Evolutionary conservation across 2,329 filamentous ascomycete species (phyloP).

Genomic region (Purpureocillium lavendulum): DNA sequence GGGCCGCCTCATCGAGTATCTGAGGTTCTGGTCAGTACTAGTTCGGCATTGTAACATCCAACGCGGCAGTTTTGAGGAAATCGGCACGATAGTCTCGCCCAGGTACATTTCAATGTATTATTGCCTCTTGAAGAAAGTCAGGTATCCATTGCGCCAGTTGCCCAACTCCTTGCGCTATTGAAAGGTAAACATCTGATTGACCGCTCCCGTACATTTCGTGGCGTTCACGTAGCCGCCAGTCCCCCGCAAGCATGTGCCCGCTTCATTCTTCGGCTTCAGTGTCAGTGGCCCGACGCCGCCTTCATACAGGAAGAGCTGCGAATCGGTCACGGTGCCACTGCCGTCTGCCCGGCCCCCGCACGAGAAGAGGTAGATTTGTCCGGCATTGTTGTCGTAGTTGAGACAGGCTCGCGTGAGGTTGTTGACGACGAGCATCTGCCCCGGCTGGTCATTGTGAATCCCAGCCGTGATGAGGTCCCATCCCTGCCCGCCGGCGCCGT

Average conservation of each 20-base stretch:
- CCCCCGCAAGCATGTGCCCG: slow-evolving; percentile 31
- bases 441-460: slow-evolving; percentile 38
- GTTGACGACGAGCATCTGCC: slow-evolving; percentile 44
- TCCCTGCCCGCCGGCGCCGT: slow-evolving; percentile 29
- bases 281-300: slow-evolving; percentile 31
- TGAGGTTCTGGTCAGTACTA: no score
- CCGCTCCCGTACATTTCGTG: no score
- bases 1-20: no score
- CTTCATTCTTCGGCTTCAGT: slow-evolving; percentile 36
- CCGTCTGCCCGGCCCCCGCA: slow-evolving; percentile 51
- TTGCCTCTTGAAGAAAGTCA: no score
- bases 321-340: slow-evolving; percentile 38
- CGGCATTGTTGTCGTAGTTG: slow-evolving; percentile 41
- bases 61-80: no score
- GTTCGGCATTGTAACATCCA: no score
- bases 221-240: neutral
- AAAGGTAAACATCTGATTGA: no score
- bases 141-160: no score
- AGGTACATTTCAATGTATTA: no score
- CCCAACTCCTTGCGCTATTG: no score
- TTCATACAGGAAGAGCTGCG: slow-evolving; percentile 42
- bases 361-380: slow-evolving; percentile 46
- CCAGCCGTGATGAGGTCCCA: slow-evolving; percentile 42
- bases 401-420: slow-evolving; percentile 49
- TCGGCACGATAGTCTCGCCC: no score